These are phyloP conservation scores for Magnaporthiopsis incrustans DNA, from an alignment of 2,329 filamentous ascomycete species.

Conservation along the genomic window DNA sequence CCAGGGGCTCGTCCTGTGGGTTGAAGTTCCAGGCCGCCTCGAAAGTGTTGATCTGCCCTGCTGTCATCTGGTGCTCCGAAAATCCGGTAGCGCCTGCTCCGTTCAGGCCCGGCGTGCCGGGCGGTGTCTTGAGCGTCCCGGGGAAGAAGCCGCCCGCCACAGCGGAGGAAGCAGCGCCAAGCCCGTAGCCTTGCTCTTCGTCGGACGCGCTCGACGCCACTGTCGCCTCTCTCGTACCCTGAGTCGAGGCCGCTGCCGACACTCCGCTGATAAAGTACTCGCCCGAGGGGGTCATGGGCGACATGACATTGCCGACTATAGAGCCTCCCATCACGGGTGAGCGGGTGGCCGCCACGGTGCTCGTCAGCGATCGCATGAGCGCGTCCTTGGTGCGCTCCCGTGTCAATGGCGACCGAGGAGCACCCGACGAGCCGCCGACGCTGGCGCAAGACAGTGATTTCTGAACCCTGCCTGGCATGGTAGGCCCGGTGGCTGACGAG, in stretches of 20 bases:
- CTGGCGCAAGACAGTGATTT: slow-evolving; percentile 21
- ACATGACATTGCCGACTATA: slow-evolving; percentile 28
- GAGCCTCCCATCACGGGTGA: slow-evolving; percentile 30
- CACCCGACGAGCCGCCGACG: slow-evolving; percentile 14
- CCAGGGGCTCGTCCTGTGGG: slow-evolving; percentile 38
- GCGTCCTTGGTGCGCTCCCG: slow-evolving; percentile 38
- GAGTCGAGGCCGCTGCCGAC: slow-evolving; percentile 19
- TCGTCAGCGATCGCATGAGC: slow-evolving; percentile 30
- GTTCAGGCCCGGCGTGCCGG: slow-evolving; percentile 40
- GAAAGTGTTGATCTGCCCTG: slow-evolving; percentile 31
- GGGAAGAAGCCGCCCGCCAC: slow-evolving; percentile 19
- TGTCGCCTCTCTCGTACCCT: slow-evolving; percentile 30
- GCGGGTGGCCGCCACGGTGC: slow-evolving; percentile 19
- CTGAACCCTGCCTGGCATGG: slow-evolving; percentile 31
- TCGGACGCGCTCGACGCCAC: slow-evolving; percentile 31
- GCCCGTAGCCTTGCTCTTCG: slow-evolving; percentile 24
- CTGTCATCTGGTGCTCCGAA: slow-evolving; percentile 12
- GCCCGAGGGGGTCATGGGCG: slow-evolving; percentile 23
- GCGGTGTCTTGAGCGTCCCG: slow-evolving; percentile 41
- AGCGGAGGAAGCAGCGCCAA: slow-evolving; percentile 10
- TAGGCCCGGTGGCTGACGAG: slow-evolving; percentile 41
- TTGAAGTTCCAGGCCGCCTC: slow-evolving; percentile 26
- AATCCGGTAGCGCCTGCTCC: neutral
- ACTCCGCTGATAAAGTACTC: slow-evolving; percentile 2
- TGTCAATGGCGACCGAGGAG: slow-evolving; percentile 34